Percentiles rank a stretch among this genome's conserved stretches.
Evolutionary conservation across 805 yeast genomes (phyloP).

Genomic region (Cyberlindnera misumaiensis): DNA sequence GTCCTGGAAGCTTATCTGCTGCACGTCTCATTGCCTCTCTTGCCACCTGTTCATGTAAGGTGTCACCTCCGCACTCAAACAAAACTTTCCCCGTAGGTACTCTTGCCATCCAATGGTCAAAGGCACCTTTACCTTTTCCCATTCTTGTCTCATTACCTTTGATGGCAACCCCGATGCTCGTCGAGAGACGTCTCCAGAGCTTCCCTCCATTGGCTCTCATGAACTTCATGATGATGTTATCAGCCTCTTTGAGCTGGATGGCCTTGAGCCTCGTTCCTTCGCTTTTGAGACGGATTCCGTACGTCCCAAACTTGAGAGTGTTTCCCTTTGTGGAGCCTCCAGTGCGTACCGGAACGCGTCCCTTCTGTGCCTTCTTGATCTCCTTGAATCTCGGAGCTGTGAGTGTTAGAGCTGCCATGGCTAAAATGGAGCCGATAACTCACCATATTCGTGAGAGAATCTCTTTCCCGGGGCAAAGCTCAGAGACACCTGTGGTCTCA

Average conservation of each 20-base stretch:
- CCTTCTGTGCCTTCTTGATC: constrained; percentile 75
- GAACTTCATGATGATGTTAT: constrained; percentile 74
- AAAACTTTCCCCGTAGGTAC: constrained; percentile 93
- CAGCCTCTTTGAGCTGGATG: constrained; percentile 86
- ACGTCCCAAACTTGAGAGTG: constrained; percentile 70
- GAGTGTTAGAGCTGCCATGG: background rate
- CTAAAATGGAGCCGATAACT: constrained; percentile 1
- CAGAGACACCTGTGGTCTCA: constrained; percentile 11
- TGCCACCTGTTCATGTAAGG: constrained; percentile 83
- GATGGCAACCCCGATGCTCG: constrained; percentile 85
- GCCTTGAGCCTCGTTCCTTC: constrained; percentile 85
- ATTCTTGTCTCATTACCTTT: constrained; percentile 99
- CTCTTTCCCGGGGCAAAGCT: constrained; percentile 18
- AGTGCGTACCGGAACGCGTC: constrained; percentile 87
- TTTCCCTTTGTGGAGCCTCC: constrained; percentile 94
- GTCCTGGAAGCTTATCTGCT: constrained; percentile 86
- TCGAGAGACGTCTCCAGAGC: constrained; percentile 72
- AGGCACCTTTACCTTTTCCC: constrained; percentile 99
- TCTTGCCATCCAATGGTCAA: constrained; percentile 95
- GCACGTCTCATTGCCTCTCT: constrained; percentile 88
- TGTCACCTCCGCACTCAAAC: constrained; percentile 72
- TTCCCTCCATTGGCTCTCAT: constrained; percentile 73
- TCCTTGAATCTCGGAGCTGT: constrained; percentile 25
- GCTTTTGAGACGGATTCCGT: constrained; percentile 81
- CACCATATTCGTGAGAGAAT: constrained; percentile 22